Percentiles rank a stretch among this genome's conserved stretches.
phyloP scores from a whole-genome alignment of 495 filamentous ascomycete species.

The Aspergillus sparsus region DNA sequence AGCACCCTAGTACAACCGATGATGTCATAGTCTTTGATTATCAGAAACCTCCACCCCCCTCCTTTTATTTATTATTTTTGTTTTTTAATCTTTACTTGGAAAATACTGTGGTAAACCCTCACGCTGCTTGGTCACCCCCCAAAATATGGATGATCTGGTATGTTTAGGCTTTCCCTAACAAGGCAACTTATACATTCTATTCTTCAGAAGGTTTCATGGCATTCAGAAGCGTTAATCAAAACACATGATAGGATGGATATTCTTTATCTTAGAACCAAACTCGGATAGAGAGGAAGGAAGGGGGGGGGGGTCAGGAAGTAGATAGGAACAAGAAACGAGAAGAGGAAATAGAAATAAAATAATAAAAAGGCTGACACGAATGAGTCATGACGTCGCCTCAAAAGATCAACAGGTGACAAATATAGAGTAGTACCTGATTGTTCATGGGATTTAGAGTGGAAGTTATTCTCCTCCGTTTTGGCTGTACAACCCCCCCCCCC shows the following conservation, averaged over 20 bases:
- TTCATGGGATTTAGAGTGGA: constrained; percentile 33
- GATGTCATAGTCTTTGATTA: constrained; percentile 21
- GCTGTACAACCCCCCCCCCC: constrained; percentile 26
- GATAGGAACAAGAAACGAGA: too few species aligned
- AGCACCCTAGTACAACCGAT: constrained; percentile 11
- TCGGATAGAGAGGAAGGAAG: not conserved
- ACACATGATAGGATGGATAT: not conserved
- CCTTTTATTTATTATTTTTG: not conserved
- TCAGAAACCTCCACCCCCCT: not conserved
- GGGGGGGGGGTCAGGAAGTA: constrained; percentile 5
- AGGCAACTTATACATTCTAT: constrained; percentile 49
- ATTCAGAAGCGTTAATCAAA: constrained; percentile 3
- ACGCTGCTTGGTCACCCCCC: constrained; percentile 23
- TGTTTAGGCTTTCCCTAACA: constrained; percentile 22
- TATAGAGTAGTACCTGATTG: constrained; percentile 29
- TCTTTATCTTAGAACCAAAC: constrained; percentile 4
- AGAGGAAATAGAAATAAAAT: not conserved
- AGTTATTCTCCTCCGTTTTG: constrained; percentile 25
- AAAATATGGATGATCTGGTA: constrained; percentile 22
- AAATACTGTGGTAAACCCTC: constrained; percentile 13
- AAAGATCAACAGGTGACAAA: constrained; percentile 44
- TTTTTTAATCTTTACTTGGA: constrained; percentile 1
- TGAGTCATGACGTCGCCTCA: constrained; percentile 41
- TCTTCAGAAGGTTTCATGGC: not conserved
- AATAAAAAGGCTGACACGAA: constrained; percentile 20